phyloP scores from a whole-genome alignment of 805 yeast genomes.

The Danielia reshetovae region DNA sequence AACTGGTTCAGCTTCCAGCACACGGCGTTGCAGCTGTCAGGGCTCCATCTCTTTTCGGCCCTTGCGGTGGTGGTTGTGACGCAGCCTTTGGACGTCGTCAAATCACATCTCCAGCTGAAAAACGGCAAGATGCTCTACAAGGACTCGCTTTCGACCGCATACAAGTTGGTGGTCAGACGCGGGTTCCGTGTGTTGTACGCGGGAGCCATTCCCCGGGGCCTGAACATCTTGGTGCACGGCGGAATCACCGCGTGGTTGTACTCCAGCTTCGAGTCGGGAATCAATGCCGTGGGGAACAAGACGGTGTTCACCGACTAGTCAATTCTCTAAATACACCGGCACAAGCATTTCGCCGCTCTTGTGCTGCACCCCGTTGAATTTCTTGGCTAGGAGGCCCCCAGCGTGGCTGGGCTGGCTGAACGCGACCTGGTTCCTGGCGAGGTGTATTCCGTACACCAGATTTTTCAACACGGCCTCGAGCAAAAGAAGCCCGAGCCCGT shows the following conservation, averaged over 20 bases:
- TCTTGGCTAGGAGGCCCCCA: conserved; percentile 57
- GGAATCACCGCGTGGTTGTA: conserved; percentile 65
- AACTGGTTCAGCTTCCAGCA: conserved; percentile 45
- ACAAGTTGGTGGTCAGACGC: conserved; percentile 19
- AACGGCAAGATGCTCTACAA: conserved; percentile 55
- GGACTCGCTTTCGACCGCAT: conserved; percentile 49
- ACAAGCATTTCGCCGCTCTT: conserved; percentile 46
- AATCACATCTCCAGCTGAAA: conserved; percentile 81
- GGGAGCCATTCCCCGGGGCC: conserved; percentile 54
- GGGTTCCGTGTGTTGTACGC: conserved; percentile 31
- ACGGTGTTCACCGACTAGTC: conserved; percentile 16
- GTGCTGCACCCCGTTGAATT: conserved; percentile 54
- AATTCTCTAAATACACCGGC: conserved; percentile 44
- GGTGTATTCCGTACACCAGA: conserved; percentile 46
- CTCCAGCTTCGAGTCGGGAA: conserved; percentile 44
- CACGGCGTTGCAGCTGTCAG: conserved; percentile 40
- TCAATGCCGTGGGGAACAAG: conserved; percentile 13
- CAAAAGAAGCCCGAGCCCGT: conserved; percentile 47
- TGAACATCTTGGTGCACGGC: conserved; percentile 68
- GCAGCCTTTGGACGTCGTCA: conserved; percentile 86
- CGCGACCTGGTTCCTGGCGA: conserved; percentile 46
- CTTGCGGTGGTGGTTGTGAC: conserved; percentile 71
- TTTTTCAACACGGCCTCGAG: conserved; percentile 41
- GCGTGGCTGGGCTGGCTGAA: conserved; percentile 72
- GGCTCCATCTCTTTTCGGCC: conserved; percentile 57